These are phyloP conservation scores for Podospora didyma DNA, from an alignment of 495 filamentous ascomycete species.

Conservation along the genomic window DNA sequence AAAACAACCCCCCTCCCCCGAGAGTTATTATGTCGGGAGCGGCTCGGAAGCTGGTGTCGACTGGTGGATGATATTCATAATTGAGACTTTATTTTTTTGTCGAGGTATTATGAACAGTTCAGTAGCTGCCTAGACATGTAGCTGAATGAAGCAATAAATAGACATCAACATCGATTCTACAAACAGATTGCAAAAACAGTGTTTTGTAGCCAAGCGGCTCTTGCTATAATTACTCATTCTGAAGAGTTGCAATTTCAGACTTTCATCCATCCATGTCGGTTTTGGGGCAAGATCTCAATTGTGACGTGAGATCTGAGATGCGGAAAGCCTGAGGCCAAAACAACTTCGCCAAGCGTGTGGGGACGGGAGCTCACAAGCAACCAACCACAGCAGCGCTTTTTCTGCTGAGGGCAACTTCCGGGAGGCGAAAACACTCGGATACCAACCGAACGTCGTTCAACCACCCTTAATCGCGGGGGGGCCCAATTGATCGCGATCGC, in stretches of 20 bases:
- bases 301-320: background rate
- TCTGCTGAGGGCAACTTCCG: slow-evolving; percentile 14
- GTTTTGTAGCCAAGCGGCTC: too few species aligned
- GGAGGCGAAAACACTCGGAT: slow-evolving; percentile 31
- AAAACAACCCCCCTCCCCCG: background rate
- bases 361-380: background rate
- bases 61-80: background rate
- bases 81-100: too few species aligned
- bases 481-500: slow-evolving; percentile 9
- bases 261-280: too few species aligned
- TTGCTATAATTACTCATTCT: too few species aligned
- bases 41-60: too few species aligned
- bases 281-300: background rate
- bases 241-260: too few species aligned
- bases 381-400: slow-evolving; percentile 21
- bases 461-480: slow-evolving; percentile 11
- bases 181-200: too few species aligned
- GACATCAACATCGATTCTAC: too few species aligned
- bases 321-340: background rate
- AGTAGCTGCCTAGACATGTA: background rate
- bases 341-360: background rate
- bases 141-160: background rate
- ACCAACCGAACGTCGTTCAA: slow-evolving; percentile 18
- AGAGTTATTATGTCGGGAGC: too few species aligned
- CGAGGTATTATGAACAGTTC: too few species aligned